phyloP scores from a whole-genome alignment of 257 asterid genomes.

The Penstemon newberryi region DNA sequence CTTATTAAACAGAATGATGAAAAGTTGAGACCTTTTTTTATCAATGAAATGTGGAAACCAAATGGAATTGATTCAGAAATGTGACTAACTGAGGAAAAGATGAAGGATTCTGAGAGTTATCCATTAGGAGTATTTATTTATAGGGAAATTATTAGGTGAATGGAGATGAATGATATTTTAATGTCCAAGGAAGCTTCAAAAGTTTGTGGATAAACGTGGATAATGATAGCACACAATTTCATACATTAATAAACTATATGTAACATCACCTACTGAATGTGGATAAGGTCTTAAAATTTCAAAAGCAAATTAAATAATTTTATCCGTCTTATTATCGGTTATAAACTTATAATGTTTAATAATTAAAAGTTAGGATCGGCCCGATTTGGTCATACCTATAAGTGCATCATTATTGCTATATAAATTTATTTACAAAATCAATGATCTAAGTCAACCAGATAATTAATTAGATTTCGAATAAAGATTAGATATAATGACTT shows the following conservation, averaged over 20 bases:
- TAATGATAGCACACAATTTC: conserved; percentile 30
- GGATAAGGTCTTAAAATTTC: conserved; percentile 39
- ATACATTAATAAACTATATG: conserved; percentile 16
- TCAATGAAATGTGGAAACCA: not conserved
- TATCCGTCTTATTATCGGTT: not conserved
- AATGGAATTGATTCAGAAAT: not conserved
- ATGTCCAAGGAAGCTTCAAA: conserved; percentile 33
- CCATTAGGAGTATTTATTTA: conserved; percentile 21
- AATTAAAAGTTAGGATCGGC: not conserved
- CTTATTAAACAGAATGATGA: not conserved
- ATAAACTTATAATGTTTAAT: conserved; percentile 26
- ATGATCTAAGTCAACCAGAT: too few relatives aligned
- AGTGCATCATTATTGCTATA: too few relatives aligned
- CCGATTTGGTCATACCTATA: too few relatives aligned
- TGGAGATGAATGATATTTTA: not conserved
- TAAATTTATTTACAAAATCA: too few relatives aligned
- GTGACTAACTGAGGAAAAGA: not conserved
- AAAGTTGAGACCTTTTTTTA: too few relatives aligned
- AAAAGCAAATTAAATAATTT: not conserved
- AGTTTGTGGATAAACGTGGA: conserved; percentile 37
- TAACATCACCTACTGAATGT: conserved; percentile 24
- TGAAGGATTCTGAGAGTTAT: conserved; percentile 28
- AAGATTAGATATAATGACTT: too few relatives aligned
- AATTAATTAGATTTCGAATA: too few relatives aligned
- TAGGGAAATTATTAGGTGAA: conserved; percentile 17